phyloP scores from a whole-genome alignment of 441 rosid genomes.

The Cnidoscolus chayamansa region DNA sequence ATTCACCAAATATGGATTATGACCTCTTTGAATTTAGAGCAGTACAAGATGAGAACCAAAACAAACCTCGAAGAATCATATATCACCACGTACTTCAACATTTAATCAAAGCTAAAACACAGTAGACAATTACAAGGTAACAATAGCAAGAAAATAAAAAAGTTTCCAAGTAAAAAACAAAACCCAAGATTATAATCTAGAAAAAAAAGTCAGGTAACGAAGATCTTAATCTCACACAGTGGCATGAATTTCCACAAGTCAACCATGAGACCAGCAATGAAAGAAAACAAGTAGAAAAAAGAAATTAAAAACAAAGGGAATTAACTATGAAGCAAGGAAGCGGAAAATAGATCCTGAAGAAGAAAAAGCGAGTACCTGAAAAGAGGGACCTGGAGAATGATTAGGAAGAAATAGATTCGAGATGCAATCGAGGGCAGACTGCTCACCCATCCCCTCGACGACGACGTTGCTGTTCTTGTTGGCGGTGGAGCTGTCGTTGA shows the following conservation, averaged over 20 bases:
- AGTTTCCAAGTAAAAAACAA: neutral
- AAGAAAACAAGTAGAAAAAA: neutral
- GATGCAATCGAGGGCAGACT: slow-evolving; percentile 55
- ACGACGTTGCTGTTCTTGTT: slow-evolving; percentile 21
- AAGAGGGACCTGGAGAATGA: slow-evolving; percentile 88
- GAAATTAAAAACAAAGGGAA: neutral
- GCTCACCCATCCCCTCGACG: slow-evolving; percentile 52
- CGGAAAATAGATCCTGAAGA: neutral
- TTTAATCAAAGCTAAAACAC: no score
- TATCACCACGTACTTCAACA: no score
- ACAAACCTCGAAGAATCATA: no score
- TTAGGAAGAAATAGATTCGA: slow-evolving; percentile 67
- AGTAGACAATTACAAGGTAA: neutral
- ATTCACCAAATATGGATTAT: neutral
- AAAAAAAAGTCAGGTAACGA: neutral
- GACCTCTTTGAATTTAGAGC: no score
- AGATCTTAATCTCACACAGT: neutral
- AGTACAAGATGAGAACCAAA: no score
- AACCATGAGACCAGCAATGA: neutral
- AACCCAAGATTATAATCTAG: neutral
- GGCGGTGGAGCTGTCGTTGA: slow-evolving; percentile 17
- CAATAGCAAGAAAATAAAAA: neutral
- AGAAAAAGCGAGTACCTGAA: slow-evolving; percentile 52
- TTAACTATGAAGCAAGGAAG: neutral
- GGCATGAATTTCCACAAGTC: neutral